phyloP scores from a whole-genome alignment of 2,329 filamentous ascomycete genomes.

The Alternaria triticimaculans region DNA sequence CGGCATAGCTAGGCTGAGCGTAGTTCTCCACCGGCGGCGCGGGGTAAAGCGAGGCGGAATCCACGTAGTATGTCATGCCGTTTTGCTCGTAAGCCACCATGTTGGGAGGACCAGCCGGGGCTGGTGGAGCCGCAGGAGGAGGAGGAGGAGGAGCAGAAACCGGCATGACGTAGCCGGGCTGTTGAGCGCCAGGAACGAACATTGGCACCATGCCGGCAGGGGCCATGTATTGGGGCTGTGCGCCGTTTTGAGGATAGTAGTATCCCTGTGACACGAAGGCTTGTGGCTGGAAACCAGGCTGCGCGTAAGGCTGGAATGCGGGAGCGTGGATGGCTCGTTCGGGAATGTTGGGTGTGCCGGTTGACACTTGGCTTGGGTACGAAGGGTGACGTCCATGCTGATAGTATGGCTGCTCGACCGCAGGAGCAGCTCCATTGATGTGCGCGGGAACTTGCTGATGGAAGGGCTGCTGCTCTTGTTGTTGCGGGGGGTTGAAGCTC shows the following conservation, averaged over 20 bases:
- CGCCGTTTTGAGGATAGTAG: constrained; percentile 65
- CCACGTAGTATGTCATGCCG: constrained; percentile 95
- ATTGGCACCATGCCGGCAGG: constrained; percentile 59
- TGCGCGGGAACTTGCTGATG: constrained; percentile 91
- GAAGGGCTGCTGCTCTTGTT: constrained; percentile 82
- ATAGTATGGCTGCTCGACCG: constrained; percentile 57
- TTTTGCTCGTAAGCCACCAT: constrained; percentile 86
- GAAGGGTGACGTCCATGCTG: constrained; percentile 72
- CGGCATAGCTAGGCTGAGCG: constrained; percentile 58
- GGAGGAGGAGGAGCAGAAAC: constrained; percentile 32
- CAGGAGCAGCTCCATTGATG: constrained; percentile 64
- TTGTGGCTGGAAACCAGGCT: constrained; percentile 61
- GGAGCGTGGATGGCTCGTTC: constrained; percentile 90
- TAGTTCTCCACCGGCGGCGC: constrained; percentile 55
- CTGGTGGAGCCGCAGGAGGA: constrained; percentile 43
- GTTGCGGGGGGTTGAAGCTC: constrained; percentile 65
- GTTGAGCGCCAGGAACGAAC: constrained; percentile 65
- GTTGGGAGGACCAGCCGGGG: constrained; percentile 53
- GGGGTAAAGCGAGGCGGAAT: constrained; percentile 70
- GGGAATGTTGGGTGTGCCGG: constrained; percentile 86
- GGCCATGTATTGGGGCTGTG: constrained; percentile 52
- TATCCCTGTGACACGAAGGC: constrained; percentile 56
- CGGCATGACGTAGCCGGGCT: constrained; percentile 53
- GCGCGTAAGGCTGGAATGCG: constrained; percentile 75
- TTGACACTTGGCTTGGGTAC: constrained; percentile 73